These are phyloP conservation scores for Dactylellina drechsleri DNA, from an alignment of 2,329 filamentous ascomycete species.

Conservation along the genomic window DNA sequence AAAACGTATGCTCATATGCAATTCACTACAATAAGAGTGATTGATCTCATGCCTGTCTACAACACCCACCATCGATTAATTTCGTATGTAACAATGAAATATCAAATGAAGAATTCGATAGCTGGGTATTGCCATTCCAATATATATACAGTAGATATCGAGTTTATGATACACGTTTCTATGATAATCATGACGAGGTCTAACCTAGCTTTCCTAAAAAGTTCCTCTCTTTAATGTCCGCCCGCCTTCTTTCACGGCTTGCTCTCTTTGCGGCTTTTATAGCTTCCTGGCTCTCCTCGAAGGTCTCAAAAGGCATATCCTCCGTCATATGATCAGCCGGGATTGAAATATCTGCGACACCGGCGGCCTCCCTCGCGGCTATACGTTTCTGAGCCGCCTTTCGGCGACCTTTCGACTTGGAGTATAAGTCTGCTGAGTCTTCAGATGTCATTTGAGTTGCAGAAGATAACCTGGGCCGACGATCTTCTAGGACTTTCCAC, in stretches of 20 bases:
- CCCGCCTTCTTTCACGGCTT: conserved; percentile 78
- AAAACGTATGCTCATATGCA: no score
- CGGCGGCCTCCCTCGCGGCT: conserved; percentile 41
- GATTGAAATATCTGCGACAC: conserved; percentile 33
- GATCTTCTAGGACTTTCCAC: conserved; percentile 75
- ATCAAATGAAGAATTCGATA: conserved; percentile 8
- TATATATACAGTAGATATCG: conserved; percentile 50
- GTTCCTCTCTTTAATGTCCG: conserved; percentile 83
- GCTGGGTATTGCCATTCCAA: conserved; percentile 35
- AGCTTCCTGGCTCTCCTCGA: conserved; percentile 64
- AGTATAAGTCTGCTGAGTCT: conserved; percentile 78
- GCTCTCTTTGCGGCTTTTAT: conserved; percentile 74
- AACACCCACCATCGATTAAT: no score
- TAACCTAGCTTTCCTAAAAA: conserved; percentile 68
- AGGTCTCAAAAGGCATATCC: conserved; percentile 56
- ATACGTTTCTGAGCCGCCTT: conserved; percentile 57
- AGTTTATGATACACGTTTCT: conserved; percentile 36
- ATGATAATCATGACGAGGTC: conserved; percentile 65
- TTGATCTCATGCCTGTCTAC: no score
- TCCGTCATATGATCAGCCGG: conserved; percentile 48
- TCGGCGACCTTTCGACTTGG: conserved; percentile 66
- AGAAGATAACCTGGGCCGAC: conserved; percentile 61
- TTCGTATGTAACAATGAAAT: conserved; percentile 14
- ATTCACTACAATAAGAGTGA: no score
- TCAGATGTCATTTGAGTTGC: conserved; percentile 63